Evolutionary conservation across 371 early-diverging fungal genomes (phyloP).

Genomic region (Dichotomocladium elegans): DNA sequence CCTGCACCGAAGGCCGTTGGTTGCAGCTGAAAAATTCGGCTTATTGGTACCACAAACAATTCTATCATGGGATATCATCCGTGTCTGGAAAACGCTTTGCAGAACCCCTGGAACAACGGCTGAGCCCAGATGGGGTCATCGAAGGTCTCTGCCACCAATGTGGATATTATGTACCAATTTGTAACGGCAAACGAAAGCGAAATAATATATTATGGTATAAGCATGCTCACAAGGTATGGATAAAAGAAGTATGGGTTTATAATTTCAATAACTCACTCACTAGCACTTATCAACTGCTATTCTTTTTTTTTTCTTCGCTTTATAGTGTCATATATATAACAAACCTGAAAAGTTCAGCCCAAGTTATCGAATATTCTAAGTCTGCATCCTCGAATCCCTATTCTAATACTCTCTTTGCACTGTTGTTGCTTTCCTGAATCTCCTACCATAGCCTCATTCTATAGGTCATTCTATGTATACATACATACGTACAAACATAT

Average conservation of each 20-base stretch:
- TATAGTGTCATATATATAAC: conserved; percentile 22
- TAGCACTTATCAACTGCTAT: neutral
- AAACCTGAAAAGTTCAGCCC: conserved; percentile 27
- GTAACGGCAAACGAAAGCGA: conserved; percentile 58
- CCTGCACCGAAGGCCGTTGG: conserved; percentile 84
- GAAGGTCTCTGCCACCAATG: conserved; percentile 85
- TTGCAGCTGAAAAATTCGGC: conserved; percentile 91
- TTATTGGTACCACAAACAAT: conserved; percentile 89
- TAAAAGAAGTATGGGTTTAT: neutral
- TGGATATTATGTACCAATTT: conserved; percentile 68
- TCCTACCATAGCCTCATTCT: too few relatives aligned
- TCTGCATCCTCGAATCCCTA: too few relatives aligned
- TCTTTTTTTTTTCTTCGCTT: neutral
- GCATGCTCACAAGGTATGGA: conserved; percentile 70
- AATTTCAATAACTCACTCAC: neutral
- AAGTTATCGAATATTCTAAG: too few relatives aligned
- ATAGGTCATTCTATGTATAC: too few relatives aligned
- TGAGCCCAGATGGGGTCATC: conserved; percentile 43
- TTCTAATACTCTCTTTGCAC: too few relatives aligned
- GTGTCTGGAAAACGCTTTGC: conserved; percentile 76
- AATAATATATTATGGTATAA: conserved; percentile 79
- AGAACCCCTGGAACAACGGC: conserved; percentile 62
- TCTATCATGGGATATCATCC: conserved; percentile 80
- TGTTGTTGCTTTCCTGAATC: too few relatives aligned
- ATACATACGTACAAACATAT: too few relatives aligned